Evolutionary conservation across 768 basidiomycete genomes (phyloP), one percentile per base, ranked within the genome.

Genomic region (Trametes coccinea): DNA sequence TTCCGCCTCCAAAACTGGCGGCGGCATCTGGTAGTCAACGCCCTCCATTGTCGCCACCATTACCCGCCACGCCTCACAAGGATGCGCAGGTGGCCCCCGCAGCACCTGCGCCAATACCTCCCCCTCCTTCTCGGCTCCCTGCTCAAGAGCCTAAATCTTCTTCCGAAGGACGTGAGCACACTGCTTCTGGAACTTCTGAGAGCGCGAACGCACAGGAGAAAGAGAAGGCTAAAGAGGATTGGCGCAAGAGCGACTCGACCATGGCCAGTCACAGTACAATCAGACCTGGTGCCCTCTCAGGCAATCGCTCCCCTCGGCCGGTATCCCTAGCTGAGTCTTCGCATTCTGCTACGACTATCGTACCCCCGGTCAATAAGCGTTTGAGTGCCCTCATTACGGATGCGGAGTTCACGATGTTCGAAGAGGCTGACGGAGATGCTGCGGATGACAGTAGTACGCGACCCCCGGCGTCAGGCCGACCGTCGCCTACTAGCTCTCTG

Each of bases 201-300:
- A 34, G 11, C 14, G 11, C 34, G n/a, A 30, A 45, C 13, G 31
- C 60, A 16, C 50, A 44, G 33, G 63, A 59, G 34, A 63, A 62
- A 60, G 79, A 77, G 62, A 77, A 78, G 61, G 67, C 70, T 68
- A 92, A 88, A 76, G 90, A 92, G 64, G 78, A 80, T 34, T 89
- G 90, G 87, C 77, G 90, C 68, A 90, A 89, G 75, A 91, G 90
- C 66, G 90, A 93, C 73, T 86, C 90, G 5, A 91, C 89, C n/a
- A 84, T 87, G 70, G 70, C 70, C 39, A 87, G 89, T 68, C 85
- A 87, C 69, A 82, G 83, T 63, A 92, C 90, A 17, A 83, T 90
- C 58, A 82, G 89, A 33, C 83, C 86, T 39, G 70, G 73, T 14
- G 78, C 83, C 11, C 75, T 78, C 34, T 67, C 71, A 3, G 68